Conservation (phyloP, 2,329 filamentous ascomycete genomes). For the Fusarium abutilonis region DNA sequence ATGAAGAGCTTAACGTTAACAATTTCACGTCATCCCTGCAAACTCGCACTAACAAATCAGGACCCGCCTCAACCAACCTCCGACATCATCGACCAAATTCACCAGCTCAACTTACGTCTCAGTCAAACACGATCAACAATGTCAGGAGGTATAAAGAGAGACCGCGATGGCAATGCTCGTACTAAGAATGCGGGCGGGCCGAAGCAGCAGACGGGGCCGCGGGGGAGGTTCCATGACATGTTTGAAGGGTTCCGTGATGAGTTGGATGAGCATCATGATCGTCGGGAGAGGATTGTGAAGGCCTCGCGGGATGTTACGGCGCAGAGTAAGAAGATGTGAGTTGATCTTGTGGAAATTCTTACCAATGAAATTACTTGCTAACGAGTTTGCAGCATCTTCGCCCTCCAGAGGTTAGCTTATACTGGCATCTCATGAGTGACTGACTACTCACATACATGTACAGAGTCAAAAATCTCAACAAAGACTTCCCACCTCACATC, state of each 20-base stretch:
- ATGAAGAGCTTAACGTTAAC: conserved; percentile 24
- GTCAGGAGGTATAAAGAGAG: conserved; percentile 31
- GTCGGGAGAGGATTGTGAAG: conserved; percentile 89
- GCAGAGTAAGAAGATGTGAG: conserved; percentile 94
- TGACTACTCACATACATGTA: conserved; percentile 35
- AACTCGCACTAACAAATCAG: conserved; percentile 35
- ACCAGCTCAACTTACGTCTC: neutral
- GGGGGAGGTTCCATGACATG: conserved; percentile 70
- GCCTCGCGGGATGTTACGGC: conserved; percentile 92
- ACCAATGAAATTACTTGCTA: neutral
- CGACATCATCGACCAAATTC: conserved; percentile 32
- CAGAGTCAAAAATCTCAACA: conserved; percentile 71
- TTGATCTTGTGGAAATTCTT: too few relatives aligned
- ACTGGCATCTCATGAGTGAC: neutral
- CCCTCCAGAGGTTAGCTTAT: conserved; percentile 52
- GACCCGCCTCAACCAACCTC: conserved; percentile 36
- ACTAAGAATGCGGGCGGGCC: conserved; percentile 49
- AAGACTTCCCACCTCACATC: conserved; percentile 73
- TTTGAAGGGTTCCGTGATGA: conserved; percentile 88
- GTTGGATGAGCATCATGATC: conserved; percentile 93
- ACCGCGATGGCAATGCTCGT: conserved; percentile 59
- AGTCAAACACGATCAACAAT: conserved; percentile 2
- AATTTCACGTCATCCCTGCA: conserved; percentile 42
- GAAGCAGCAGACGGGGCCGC: conserved; percentile 48
- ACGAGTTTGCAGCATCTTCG: conserved; percentile 49